Evolutionary conservation across 1,139 yeast genomes (phyloP).

Genomic region (Magnusiomyces sp.): DNA sequence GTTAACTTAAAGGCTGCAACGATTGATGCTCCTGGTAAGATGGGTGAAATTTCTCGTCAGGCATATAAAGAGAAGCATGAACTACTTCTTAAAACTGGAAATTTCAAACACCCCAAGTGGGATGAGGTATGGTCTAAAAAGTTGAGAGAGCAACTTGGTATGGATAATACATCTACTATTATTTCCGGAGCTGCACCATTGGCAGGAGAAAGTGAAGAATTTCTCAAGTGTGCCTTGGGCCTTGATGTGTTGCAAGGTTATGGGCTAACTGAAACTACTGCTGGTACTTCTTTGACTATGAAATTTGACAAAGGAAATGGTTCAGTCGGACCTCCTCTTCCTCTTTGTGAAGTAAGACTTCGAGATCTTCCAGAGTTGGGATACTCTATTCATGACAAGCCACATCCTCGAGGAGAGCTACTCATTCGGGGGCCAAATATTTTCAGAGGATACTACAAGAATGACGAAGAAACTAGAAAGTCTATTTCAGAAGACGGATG

Average conservation of each 20-base stretch:
- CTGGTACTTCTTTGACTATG: slow-evolving; percentile 46
- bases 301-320: slow-evolving; percentile 43
- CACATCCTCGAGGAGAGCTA: slow-evolving; percentile 49
- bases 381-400: slow-evolving; percentile 45
- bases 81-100: slow-evolving; percentile 32
- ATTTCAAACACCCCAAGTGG: slow-evolving; percentile 34
- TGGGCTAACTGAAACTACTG: slow-evolving; percentile 70
- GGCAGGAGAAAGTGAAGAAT: slow-evolving; percentile 48
- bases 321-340: slow-evolving; percentile 53
- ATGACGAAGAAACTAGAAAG: slow-evolving; percentile 44
- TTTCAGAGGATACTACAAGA: slow-evolving; percentile 52
- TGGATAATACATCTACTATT: slow-evolving; percentile 39
- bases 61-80: slow-evolving; percentile 36
- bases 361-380: slow-evolving; percentile 63
- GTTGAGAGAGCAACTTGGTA: slow-evolving; percentile 49
- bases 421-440: slow-evolving; percentile 61
- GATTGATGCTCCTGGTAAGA: slow-evolving; percentile 18
- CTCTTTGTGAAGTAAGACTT: slow-evolving; percentile 49
- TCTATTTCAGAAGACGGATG: slow-evolving; percentile 59
- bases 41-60: slow-evolving; percentile 26
- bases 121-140: slow-evolving; percentile 45
- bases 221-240: slow-evolving; percentile 54
- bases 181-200: slow-evolving; percentile 73
- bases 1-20: slow-evolving; percentile 39
- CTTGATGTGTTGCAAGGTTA: slow-evolving; percentile 62